Conservation (phyloP, 441 rosid species). For the Adansonia madagascariensis region DNA sequence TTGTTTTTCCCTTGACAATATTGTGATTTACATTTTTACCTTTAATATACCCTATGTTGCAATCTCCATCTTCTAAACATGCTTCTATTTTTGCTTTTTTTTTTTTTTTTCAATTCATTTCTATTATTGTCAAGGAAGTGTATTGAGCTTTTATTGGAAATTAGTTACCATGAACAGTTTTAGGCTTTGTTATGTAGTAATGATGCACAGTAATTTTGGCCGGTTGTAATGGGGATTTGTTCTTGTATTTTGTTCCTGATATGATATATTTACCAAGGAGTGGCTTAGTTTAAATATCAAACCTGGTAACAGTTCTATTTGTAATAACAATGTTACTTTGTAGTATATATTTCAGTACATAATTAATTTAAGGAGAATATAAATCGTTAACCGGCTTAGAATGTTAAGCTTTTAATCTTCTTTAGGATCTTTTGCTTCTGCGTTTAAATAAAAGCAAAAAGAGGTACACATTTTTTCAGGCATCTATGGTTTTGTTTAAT, state of each 20-base stretch:
- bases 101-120: not conserved
- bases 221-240: not conserved
- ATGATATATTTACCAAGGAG: not conserved
- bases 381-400: not conserved
- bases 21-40: not conserved
- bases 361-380: not conserved
- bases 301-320: not conserved
- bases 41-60: not conserved
- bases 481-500: not conserved
- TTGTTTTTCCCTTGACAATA: constrained; percentile 38
- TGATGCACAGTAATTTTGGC: not conserved
- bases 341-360: not conserved
- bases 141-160: constrained; percentile 20
- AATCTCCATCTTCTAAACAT: constrained; percentile 12
- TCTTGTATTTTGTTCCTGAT: constrained; percentile 9
- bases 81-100: constrained; percentile 26
- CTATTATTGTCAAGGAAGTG: constrained; percentile 10
- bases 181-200: not conserved
- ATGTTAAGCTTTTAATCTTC: not conserved
- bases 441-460: constrained; percentile 11
- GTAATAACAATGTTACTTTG: not conserved
- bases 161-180: not conserved
- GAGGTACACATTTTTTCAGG: not conserved
- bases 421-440: not conserved
- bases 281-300: not conserved